Evolutionary conservation across 2,329 filamentous ascomycete species (phyloP).

Genomic region (Fusarium citri): DNA sequence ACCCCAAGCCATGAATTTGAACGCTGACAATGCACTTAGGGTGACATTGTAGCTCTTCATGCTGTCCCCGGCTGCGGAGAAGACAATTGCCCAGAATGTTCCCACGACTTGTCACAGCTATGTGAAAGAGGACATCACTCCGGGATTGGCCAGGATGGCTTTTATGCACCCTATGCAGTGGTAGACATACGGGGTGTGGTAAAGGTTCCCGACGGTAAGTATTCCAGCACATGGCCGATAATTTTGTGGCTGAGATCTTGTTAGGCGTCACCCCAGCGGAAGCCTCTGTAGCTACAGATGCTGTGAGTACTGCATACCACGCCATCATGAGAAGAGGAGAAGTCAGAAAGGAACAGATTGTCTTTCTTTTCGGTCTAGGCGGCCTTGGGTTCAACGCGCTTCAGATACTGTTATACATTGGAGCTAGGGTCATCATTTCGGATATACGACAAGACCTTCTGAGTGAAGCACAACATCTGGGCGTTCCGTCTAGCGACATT

Average conservation of each 20-base stretch:
- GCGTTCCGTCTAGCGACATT: conserved; percentile 17
- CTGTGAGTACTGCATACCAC: conserved; percentile 38
- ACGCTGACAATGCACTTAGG: not conserved
- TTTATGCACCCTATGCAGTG: conserved; percentile 55
- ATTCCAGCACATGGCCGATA: not conserved
- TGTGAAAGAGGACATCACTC: conserved; percentile 54
- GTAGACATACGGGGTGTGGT: conserved; percentile 41
- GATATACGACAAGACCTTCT: conserved; percentile 36
- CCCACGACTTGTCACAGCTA: conserved; percentile 52
- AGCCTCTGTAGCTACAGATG: conserved; percentile 39
- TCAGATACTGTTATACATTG: conserved; percentile 30
- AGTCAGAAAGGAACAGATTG: conserved; percentile 15
- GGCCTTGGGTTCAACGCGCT: conserved; percentile 37
- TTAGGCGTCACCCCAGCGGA: conserved; percentile 33
- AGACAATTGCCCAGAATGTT: conserved; percentile 51
- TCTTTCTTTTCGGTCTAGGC: conserved; percentile 37
- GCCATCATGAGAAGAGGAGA: conserved; percentile 34
- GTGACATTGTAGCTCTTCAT: conserved; percentile 40
- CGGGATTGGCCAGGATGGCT: conserved; percentile 58
- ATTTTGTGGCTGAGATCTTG: not conserved
- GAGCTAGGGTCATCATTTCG: conserved; percentile 30
- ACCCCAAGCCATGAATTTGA: fast-evolving
- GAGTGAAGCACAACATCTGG: conserved; percentile 24
- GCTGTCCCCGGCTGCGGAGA: conserved; percentile 32
- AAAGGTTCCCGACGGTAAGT: conserved; percentile 22